A percentile compares a stretch with the other conserved stretches of the same genome.
These are phyloP conservation scores for Exophiala phaeomuriformis DNA, from an alignment of 2,329 filamentous ascomycete species.

Conservation along the genomic window DNA sequence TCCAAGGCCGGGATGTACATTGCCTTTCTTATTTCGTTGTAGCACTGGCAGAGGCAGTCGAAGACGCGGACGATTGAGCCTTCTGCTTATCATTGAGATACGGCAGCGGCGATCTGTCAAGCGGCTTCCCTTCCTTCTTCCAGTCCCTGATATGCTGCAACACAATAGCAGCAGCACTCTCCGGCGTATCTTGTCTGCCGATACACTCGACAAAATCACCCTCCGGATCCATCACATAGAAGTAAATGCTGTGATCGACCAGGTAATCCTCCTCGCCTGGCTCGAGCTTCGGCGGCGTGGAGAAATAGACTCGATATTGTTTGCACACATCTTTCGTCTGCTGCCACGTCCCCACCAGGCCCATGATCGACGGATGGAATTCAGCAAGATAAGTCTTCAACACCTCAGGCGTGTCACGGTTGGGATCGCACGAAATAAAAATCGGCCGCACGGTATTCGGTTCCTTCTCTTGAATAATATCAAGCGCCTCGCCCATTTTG, in stretches of 20 bases:
- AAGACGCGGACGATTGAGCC: no score
- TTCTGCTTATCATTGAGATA: slow-evolving; percentile 16
- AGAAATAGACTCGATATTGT: slow-evolving; percentile 94
- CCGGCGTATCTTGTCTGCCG: slow-evolving; percentile 85
- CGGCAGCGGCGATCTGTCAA: slow-evolving; percentile 39
- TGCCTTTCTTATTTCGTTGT: neutral
- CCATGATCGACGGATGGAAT: slow-evolving; percentile 80
- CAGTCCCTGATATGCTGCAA: slow-evolving; percentile 76
- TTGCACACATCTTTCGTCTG: slow-evolving; percentile 93
- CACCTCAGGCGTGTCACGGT: slow-evolving; percentile 76
- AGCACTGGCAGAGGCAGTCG: no score
- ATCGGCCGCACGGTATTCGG: slow-evolving; percentile 59
- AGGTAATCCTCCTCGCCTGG: slow-evolving; percentile 85
- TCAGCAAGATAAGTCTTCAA: slow-evolving; percentile 79
- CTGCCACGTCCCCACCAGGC: slow-evolving; percentile 87
- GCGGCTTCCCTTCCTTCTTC: slow-evolving; percentile 48
- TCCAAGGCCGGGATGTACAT: no score
- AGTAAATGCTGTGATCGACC: slow-evolving; percentile 98
- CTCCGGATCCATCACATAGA: slow-evolving; percentile 98
- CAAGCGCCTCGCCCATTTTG: slow-evolving; percentile 96
- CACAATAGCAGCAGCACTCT: slow-evolving; percentile 77
- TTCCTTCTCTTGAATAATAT: slow-evolving; percentile 48
- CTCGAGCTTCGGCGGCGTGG: slow-evolving; percentile 78
- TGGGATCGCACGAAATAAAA: slow-evolving; percentile 94
- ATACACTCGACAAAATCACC: slow-evolving; percentile 97